Conservation (phyloP, 805 yeast species). For the Pichia kluyveri region DNA sequence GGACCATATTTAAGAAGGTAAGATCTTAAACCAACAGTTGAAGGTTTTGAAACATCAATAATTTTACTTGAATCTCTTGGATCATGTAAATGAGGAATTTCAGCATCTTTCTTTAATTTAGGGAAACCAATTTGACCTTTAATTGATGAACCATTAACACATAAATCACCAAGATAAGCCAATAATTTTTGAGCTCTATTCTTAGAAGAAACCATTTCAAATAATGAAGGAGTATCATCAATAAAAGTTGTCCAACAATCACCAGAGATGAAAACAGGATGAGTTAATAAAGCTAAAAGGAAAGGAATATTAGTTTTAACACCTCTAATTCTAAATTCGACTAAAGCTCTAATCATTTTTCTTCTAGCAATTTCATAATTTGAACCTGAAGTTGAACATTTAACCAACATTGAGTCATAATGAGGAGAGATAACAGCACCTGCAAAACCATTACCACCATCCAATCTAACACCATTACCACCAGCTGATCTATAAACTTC, state of each 20-base stretch:
- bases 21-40: slow-evolving; percentile 87
- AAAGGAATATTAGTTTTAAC: slow-evolving; percentile 98
- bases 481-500: slow-evolving; percentile 98
- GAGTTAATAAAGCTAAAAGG: slow-evolving; percentile 81
- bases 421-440: slow-evolving; percentile 96
- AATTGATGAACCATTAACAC: slow-evolving; percentile 93
- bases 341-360: slow-evolving; percentile 93
- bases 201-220: slow-evolving; percentile 89
- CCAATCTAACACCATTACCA: slow-evolving; percentile 98
- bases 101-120: slow-evolving; percentile 66
- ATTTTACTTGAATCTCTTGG: slow-evolving; percentile 43
- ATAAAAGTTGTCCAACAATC: slow-evolving; percentile 97
- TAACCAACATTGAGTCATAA: slow-evolving; percentile 96
- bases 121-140: slow-evolving; percentile 95
- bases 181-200: slow-evolving; percentile 94
- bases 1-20: slow-evolving; percentile 81
- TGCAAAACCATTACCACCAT: slow-evolving; percentile 97
- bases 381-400: slow-evolving; percentile 95
- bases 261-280: slow-evolving; percentile 79
- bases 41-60: slow-evolving; percentile 45
- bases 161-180: slow-evolving; percentile 84
- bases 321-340: slow-evolving; percentile 98
- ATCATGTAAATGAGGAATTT: slow-evolving; percentile 65
- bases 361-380: slow-evolving; percentile 95
- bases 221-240: slow-evolving; percentile 94